Percentiles rank a stretch among this genome's conserved stretches.
phyloP scores from a whole-genome alignment of 805 yeast genomes.

The Nakazawaea sp. region DNA sequence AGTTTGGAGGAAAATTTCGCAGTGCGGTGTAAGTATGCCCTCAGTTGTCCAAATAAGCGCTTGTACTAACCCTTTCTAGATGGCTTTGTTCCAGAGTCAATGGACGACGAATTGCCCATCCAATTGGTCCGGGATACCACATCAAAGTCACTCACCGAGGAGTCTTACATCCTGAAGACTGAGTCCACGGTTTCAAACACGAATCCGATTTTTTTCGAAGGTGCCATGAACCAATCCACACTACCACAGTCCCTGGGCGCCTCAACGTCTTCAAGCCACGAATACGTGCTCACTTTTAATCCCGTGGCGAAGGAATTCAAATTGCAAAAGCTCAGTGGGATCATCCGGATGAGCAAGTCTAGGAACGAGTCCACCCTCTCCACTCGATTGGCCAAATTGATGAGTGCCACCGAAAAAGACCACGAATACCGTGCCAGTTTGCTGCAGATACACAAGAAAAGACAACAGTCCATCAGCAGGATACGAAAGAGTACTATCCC shows the following conservation, averaged over 20 bases:
- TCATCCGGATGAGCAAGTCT: constrained; percentile 24
- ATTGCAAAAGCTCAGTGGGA: constrained; percentile 20
- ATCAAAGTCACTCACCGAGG: constrained; percentile 8
- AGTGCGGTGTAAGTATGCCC: constrained; percentile 23
- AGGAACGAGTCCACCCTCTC: constrained; percentile 20
- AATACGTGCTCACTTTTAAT: constrained; percentile 21
- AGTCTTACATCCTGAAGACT: constrained; percentile 17
- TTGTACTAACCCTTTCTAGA: constrained; percentile 12
- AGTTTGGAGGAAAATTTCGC: constrained; percentile 21
- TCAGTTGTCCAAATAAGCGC: background rate
- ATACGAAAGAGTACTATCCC: constrained; percentile 9
- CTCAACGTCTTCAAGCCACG: constrained; percentile 10
- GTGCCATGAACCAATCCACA: constrained; percentile 12
- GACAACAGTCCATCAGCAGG: constrained; percentile 3
- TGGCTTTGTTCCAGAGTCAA: constrained; percentile 26
- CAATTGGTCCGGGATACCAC: constrained; percentile 15
- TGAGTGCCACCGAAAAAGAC: too few species aligned
- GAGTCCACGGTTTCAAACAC: constrained; percentile 15
- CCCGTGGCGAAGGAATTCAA: constrained; percentile 18
- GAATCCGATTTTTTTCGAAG: constrained; percentile 23
- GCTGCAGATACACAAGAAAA: too few species aligned
- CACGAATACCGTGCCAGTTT: too few species aligned
- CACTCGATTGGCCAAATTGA: constrained; percentile 10
- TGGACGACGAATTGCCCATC: constrained; percentile 19
- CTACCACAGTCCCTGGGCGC: constrained; percentile 9